A percentile compares a stretch with the other conserved stretches of the same genome.
Conservation (phyloP, 345 rosid genomes). For the Cochlearia excelsa region DNA sequence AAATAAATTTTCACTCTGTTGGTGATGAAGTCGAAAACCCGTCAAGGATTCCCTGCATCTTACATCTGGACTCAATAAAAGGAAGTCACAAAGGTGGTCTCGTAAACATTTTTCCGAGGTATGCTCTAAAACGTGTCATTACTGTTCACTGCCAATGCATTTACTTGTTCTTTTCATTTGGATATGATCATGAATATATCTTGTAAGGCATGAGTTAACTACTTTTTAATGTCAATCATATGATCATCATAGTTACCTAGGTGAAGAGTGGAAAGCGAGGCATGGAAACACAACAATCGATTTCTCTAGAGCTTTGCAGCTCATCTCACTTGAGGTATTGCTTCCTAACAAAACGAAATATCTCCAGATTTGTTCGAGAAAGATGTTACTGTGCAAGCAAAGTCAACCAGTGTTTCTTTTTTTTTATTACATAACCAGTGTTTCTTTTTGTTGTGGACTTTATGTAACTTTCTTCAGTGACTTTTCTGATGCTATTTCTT, state of each 20-base stretch:
- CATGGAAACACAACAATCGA: slow-evolving; percentile 47
- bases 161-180: slow-evolving; percentile 14
- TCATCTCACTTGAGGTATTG: slow-evolving; percentile 79
- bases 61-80: slow-evolving; percentile 94
- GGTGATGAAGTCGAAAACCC: slow-evolving; percentile 46
- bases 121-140: slow-evolving; percentile 18
- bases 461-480: slow-evolving; percentile 8
- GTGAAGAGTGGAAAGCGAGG: slow-evolving; percentile 91
- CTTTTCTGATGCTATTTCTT: slow-evolving; percentile 24
- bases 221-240: slow-evolving; percentile 11
- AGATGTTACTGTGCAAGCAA: slow-evolving; percentile 5
- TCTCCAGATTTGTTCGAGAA: no score
- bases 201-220: slow-evolving; percentile 6
- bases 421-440: no score
- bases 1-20: slow-evolving; percentile 31
- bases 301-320: slow-evolving; percentile 53
- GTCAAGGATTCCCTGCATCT: slow-evolving; percentile 63
- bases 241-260: slow-evolving; percentile 61
- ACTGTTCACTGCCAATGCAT: slow-evolving; percentile 19
- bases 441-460: slow-evolving; percentile 4
- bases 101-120: slow-evolving; percentile 83
- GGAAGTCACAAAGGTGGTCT: slow-evolving; percentile 89
- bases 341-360: slow-evolving; percentile 19
- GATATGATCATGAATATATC: slow-evolving; percentile 10
- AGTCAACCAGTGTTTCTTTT: background rate